Evolutionary conservation across 805 yeast genomes (phyloP).

Genomic region (Ogataea ramenticola): DNA sequence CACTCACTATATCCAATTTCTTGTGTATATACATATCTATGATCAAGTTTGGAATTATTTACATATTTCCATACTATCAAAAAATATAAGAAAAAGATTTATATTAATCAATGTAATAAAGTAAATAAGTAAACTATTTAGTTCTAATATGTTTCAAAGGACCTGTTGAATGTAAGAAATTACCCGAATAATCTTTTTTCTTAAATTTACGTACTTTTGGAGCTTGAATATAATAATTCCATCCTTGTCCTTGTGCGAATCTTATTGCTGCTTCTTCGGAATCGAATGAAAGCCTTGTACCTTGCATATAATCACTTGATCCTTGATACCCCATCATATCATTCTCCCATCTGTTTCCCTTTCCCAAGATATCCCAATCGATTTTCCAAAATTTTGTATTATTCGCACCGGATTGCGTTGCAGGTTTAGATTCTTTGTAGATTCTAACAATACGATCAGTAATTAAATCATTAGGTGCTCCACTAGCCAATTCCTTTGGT

Average conservation of each 20-base stretch:
- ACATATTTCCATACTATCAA: too few species aligned
- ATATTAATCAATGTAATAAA: too few species aligned
- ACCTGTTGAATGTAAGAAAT: constrained; percentile 62
- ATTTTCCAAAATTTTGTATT: constrained; percentile 59
- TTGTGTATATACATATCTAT: constrained; percentile 8
- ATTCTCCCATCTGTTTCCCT: constrained; percentile 84
- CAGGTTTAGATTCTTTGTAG: constrained; percentile 68
- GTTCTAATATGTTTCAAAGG: constrained; percentile 78
- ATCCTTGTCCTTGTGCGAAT: constrained; percentile 79
- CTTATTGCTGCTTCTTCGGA: constrained; percentile 68
- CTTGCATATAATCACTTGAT: constrained; percentile 75
- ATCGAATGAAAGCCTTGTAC: constrained; percentile 66
- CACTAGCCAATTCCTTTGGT: constrained; percentile 58
- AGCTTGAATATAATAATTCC: constrained; percentile 78
- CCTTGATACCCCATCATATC: constrained; percentile 83
- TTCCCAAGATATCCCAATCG: constrained; percentile 76
- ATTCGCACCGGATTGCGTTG: constrained; percentile 67
- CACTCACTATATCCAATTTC: too few species aligned
- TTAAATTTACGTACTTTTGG: constrained; percentile 70
- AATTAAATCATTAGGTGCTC: constrained; percentile 67
- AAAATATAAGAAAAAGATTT: too few species aligned
- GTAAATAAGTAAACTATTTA: constrained; percentile 34
- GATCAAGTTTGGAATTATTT: too few species aligned
- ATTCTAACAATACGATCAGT: constrained; percentile 63
- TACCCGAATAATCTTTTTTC: constrained; percentile 66